Evolutionary conservation across 441 rosid species (phyloP), one percentile per base, ranked within the genome.

Genomic region (Manihot esculenta): DNA sequence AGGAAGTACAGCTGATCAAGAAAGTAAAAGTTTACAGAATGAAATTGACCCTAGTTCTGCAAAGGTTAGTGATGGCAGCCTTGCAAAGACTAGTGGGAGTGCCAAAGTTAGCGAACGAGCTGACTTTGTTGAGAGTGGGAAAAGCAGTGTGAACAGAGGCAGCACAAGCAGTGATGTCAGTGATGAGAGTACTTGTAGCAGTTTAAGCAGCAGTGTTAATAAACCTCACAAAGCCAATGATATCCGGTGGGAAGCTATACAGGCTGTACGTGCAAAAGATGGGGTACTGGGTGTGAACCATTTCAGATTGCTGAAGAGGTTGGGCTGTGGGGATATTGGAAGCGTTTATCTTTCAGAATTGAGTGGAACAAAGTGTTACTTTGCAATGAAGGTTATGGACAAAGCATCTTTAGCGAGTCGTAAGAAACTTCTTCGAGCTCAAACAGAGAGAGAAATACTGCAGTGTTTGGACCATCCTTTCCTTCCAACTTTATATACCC

Each of bases 211-310:
- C 70, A 75, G 79, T 44, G 65, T 90, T 78, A 87, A 81, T 79
- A 92, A 88, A 81, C 98, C 98, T 78, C 96, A 92, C 75, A 92
- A 92, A 79, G 90, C 93, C 54, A 92, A 92, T 79, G 97, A 92
- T 73, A 72, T 83, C 58, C 81, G 84, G 47, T 92, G 96, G 96
- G 91, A 92, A 78, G 97, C 96, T 42, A 88, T 92, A 66, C 93
- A 92, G 79, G 88, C 88, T 42, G 87, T 89, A 58, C 86, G 96
- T 71, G 71, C 81, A 0, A 87, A 82, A 71, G 89, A 87, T 63
- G 91, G 97, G n/a, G 70, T 47, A 57, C 71, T 92, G 84, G 97
- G 97, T 56, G 77, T 92, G 66, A 89, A 81, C 76, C 94, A 92
- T 77, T 92, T 92, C 74, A 87, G 89, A 81, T 86, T 87, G 76